Evolutionary conservation across 306 rosid genomes (phyloP), one percentile per base, ranked within the genome.

Genomic region (Inga leiocalycina): DNA sequence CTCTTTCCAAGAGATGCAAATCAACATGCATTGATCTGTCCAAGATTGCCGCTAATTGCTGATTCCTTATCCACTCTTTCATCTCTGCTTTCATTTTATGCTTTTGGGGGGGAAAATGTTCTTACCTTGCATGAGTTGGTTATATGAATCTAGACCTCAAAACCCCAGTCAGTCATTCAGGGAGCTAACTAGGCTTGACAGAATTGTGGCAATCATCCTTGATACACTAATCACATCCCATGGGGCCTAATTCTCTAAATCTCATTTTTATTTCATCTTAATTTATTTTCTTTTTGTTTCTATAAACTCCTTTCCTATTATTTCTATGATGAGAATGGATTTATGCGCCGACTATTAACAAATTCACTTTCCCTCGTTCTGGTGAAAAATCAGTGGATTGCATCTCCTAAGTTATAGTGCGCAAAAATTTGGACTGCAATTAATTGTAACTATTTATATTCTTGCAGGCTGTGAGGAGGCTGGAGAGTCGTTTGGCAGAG

Each of bases 401-500:
- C 22, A 66, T 41, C 71, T 66, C 45, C 44, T 8, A 15, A 66
- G 5, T 16, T 16, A 2, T 66, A 35, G 45, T 35, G 24, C 35
- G 67, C 4, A 34, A 24, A 10, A 24, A 17, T 27, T 68, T 82
- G 75, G 76, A 52, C 59, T 66, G 61, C 59, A 48, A 73, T 66
- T 16, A 74, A 74, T 44, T 67, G 22, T 86, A 74, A 84, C 54
- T 75, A 65, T 69, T 24, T 37, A 51, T 67, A 8, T 69, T 41
- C 13, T 4, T 75, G 83, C 86, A 96, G 99, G 94, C 94, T 86
- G 92, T 95, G 56, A 87, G 97, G 80, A 94, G 85, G 72, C 87
- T 96, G 61, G 99, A 96, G 85, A 91, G 97, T 82, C 97, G 86
- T 79, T 72, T 89, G 89, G 91, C 97, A 11, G 89, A 87, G 86